A percentile compares a stretch with the other conserved stretches of the same genome.
These are phyloP conservation scores for Somion occarium DNA, from an alignment of 1,284 basidiomycete genomes.

Conservation along the genomic window DNA sequence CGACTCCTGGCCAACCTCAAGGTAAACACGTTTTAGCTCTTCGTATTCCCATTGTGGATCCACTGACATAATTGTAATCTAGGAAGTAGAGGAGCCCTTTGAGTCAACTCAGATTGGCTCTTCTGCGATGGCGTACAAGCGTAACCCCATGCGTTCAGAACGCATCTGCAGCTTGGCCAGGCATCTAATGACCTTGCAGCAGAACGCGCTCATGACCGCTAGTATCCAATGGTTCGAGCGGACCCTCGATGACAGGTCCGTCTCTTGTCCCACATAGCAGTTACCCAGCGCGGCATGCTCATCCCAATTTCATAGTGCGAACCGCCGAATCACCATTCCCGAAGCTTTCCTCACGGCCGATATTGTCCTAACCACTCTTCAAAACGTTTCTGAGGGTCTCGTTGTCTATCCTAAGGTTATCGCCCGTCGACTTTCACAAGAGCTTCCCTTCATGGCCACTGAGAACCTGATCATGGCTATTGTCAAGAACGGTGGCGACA, in stretches of 20 bases:
- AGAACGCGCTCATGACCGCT: conserved; percentile 90
- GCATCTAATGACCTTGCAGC: conserved; percentile 90
- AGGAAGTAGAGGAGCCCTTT: conserved; percentile 99
- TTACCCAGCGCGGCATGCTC: not conserved
- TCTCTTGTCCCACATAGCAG: not conserved
- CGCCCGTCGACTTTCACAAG: conserved; percentile 85
- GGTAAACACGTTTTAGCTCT: conserved; percentile 29
- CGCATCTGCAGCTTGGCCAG: conserved; percentile 93
- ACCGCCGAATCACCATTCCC: conserved; percentile 92
- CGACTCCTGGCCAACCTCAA: conserved; percentile 91
- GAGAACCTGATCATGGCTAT: conserved; percentile 99
- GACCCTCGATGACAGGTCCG: conserved; percentile 87
- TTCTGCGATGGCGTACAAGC: conserved; percentile 99
- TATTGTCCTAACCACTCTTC: conserved; percentile 91
- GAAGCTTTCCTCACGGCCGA: conserved; percentile 98
- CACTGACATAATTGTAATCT: not conserved
- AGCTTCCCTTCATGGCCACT: conserved; percentile 98
- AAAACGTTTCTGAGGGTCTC: conserved; percentile 96
- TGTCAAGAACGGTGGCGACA: conserved; percentile 91
- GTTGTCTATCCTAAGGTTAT: conserved; percentile 99
- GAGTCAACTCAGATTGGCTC: conserved; percentile 99
- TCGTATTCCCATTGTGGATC: not conserved
- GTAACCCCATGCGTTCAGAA: conserved; percentile 99
- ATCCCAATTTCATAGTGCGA: conserved; percentile 57
- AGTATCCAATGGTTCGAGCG: conserved; percentile 97